A percentile compares a stretch with the other conserved stretches of the same genome.
phyloP scores from a whole-genome alignment of 208 protist species.

The Trypanosoma platydactyli region DNA sequence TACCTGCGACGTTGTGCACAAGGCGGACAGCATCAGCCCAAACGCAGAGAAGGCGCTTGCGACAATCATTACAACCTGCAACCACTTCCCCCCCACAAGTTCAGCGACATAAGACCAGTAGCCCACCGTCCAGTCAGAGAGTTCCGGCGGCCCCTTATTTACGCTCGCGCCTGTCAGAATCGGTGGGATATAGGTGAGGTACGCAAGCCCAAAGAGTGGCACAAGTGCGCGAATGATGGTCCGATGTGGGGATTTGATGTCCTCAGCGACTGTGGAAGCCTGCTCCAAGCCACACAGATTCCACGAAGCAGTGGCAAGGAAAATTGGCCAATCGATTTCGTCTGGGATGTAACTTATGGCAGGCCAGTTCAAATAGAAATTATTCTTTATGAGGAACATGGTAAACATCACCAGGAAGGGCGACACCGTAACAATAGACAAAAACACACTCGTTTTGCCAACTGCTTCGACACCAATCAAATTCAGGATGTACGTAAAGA shows the following conservation, averaged over 20 bases:
- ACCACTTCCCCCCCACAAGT: slow-evolving; percentile 40
- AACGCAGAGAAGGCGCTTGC: slow-evolving; percentile 69
- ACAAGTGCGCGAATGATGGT: slow-evolving; percentile 68
- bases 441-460: slow-evolving; percentile 51
- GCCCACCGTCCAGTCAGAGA: slow-evolving; percentile 64
- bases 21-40: slow-evolving; percentile 61
- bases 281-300: slow-evolving; percentile 83
- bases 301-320: slow-evolving; percentile 81
- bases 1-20: slow-evolving; percentile 72
- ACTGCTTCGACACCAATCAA: slow-evolving; percentile 66
- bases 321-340: slow-evolving; percentile 63
- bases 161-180: slow-evolving; percentile 69
- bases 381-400: slow-evolving; percentile 46
- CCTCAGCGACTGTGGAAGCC: slow-evolving; percentile 66
- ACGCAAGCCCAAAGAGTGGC: slow-evolving; percentile 59
- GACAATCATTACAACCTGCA: slow-evolving; percentile 53
- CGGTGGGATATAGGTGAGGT: slow-evolving; percentile 73
- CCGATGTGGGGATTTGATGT: slow-evolving; percentile 57
- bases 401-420: slow-evolving; percentile 72
- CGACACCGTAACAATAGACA: slow-evolving; percentile 53
- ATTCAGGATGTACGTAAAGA: slow-evolving; percentile 63
- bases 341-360: slow-evolving; percentile 60
- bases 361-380: slow-evolving; percentile 75
- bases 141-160: slow-evolving; percentile 39
- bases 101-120: slow-evolving; percentile 66